Conservation (phyloP, 352 stramenopile species). For the Pythium phragmiticola region DNA sequence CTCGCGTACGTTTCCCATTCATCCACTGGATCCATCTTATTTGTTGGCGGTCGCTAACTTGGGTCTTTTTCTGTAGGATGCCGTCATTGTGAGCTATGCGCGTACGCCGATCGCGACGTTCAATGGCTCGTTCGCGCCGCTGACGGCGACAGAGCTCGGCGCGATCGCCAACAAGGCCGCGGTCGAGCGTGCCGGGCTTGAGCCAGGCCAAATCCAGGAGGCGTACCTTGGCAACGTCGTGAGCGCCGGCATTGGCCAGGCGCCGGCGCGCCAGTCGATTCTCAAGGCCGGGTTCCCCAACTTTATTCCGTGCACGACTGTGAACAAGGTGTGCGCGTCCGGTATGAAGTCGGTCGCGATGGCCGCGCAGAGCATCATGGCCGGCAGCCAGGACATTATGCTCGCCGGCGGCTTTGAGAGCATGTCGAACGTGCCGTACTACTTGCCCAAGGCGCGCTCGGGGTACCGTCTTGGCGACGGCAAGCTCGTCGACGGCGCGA, state of each 20-base stretch:
- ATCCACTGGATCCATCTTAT: neutral
- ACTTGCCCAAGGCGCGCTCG: slow-evolving; percentile 90
- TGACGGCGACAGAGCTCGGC: slow-evolving; percentile 91
- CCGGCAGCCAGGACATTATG: slow-evolving; percentile 83
- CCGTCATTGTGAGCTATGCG: slow-evolving; percentile 94
- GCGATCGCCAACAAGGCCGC: slow-evolving; percentile 89
- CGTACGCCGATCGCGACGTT: slow-evolving; percentile 97
- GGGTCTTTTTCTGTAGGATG: slow-evolving; percentile 44
- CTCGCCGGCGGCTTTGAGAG: slow-evolving; percentile 96
- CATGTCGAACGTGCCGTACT: slow-evolving; percentile 98
- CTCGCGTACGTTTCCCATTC: slow-evolving; percentile 31
- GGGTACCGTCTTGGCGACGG: slow-evolving; percentile 93
- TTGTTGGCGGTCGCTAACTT: neutral
- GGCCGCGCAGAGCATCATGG: slow-evolving; percentile 88
- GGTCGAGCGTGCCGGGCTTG: slow-evolving; percentile 69
- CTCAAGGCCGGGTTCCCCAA: slow-evolving; percentile 90
- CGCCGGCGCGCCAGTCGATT: slow-evolving; percentile 93
- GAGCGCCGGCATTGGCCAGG: slow-evolving; percentile 95
- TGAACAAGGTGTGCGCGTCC: slow-evolving; percentile 99
- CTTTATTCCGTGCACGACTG: slow-evolving; percentile 94
- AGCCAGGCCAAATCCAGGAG: slow-evolving; percentile 90
- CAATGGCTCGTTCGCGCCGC: slow-evolving; percentile 85
- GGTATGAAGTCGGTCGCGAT: slow-evolving; percentile 92
- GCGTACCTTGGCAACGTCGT: slow-evolving; percentile 98
- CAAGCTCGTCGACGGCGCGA: slow-evolving; percentile 86